phyloP scores from a whole-genome alignment of 1,139 yeast species.

The Candida neerlandica region DNA sequence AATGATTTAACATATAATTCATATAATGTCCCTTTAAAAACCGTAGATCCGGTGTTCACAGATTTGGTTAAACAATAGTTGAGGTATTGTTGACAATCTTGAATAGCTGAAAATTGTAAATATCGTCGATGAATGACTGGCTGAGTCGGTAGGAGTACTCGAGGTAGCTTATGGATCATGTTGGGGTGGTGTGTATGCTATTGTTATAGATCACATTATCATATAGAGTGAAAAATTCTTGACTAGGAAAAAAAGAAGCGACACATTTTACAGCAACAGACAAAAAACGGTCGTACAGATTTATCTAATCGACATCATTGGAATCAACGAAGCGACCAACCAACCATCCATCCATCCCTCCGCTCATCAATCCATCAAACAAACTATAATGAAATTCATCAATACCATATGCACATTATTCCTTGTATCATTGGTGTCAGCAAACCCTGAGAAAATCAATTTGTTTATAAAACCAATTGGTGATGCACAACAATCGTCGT shows the following conservation, averaged over 20 bases:
- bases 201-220: slow-evolving; percentile 1
- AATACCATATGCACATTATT: slow-evolving; percentile 1
- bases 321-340: neutral
- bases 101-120: slow-evolving; percentile 16
- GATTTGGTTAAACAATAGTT: slow-evolving; percentile 28
- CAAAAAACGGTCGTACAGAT: neutral
- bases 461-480: slow-evolving; percentile 17
- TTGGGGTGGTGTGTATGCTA: neutral
- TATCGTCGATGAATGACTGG: neutral
- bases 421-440: slow-evolving; percentile 9
- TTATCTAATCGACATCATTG: neutral
- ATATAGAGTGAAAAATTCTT: neutral
- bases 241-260: neutral
- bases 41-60: slow-evolving; percentile 39
- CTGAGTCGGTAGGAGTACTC: neutral
- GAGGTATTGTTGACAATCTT: slow-evolving; percentile 32
- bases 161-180: neutral
- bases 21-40: slow-evolving; percentile 70
- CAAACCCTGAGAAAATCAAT: slow-evolving; percentile 12
- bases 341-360: neutral
- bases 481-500: slow-evolving; percentile 10
- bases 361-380: neutral
- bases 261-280: neutral
- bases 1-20: slow-evolving; percentile 59
- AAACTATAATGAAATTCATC: neutral